Evolutionary conservation across 2,329 filamentous ascomycete species (phyloP).

Genomic region (Blumeria graminis): DNA sequence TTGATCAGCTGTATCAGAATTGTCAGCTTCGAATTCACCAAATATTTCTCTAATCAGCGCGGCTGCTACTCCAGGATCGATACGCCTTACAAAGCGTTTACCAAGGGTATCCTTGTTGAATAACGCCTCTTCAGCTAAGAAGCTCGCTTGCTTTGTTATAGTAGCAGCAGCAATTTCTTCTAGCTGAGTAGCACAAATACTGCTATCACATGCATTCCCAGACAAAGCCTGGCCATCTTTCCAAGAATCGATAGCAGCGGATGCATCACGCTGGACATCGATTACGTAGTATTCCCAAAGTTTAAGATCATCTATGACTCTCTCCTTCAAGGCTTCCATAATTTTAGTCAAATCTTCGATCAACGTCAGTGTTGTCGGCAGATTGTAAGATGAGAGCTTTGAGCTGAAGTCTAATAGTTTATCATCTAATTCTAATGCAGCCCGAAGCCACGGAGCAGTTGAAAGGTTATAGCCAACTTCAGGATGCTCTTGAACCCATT

Average conservation of each 20-base stretch:
- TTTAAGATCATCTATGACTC: constrained; percentile 52
- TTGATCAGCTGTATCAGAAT: constrained; percentile 23
- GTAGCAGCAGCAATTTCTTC: constrained; percentile 28
- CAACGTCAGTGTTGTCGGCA: constrained; percentile 50
- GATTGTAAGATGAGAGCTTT: constrained; percentile 37
- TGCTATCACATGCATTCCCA: constrained; percentile 26
- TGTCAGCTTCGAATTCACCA: constrained; percentile 38
- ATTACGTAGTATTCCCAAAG: constrained; percentile 90
- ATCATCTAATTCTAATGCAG: constrained; percentile 54
- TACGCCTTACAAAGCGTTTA: constrained; percentile 47
- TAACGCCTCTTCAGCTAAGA: constrained; percentile 39
- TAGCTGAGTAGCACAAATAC: constrained; percentile 23
- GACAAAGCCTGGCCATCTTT: constrained; percentile 30
- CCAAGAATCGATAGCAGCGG: constrained; percentile 51
- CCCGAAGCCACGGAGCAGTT: constrained; percentile 58
- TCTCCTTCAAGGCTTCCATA: constrained; percentile 62
- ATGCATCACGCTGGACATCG: constrained; percentile 48
- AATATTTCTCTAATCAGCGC: constrained; percentile 41
- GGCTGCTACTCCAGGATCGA: constrained; percentile 47
- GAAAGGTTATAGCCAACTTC: constrained; percentile 87
- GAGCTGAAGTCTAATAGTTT: constrained; percentile 42
- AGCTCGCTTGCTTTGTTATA: constrained; percentile 30
- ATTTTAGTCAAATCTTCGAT: constrained; percentile 52
- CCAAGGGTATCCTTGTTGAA: constrained; percentile 50
- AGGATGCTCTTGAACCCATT: constrained; percentile 83